Evolutionary conservation across 352 stramenopile species (phyloP).

Genomic region (Phytophthora palmivora): DNA sequence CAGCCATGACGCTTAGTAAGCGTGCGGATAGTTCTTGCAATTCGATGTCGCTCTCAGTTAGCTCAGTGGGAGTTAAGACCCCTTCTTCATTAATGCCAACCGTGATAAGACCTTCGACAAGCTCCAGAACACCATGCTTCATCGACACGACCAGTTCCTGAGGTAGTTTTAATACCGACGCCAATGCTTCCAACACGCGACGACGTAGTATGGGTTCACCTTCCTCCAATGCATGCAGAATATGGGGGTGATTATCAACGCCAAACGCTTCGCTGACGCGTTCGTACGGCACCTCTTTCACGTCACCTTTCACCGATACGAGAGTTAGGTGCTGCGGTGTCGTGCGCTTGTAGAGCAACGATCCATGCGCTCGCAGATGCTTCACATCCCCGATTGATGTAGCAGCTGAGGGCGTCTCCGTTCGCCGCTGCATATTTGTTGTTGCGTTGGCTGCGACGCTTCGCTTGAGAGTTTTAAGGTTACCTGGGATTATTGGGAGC

Average conservation of each 20-base stretch:
- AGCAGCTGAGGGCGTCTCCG: not conserved
- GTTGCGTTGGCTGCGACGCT: conserved; percentile 19
- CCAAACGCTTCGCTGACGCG: conserved; percentile 74
- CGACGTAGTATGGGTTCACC: conserved; percentile 57
- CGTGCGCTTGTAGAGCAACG: conserved; percentile 73
- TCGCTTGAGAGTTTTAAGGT: conserved; percentile 25
- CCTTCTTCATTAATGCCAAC: conserved; percentile 10
- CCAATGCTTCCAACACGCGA: conserved; percentile 57
- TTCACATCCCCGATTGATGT: conserved; percentile 34
- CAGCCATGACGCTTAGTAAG: conserved; percentile 64
- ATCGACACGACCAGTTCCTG: conserved; percentile 71
- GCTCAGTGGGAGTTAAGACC: not conserved
- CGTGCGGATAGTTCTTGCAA: conserved; percentile 59
- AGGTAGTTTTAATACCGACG: conserved; percentile 62
- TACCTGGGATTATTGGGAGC: conserved; percentile 11
- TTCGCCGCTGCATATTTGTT: conserved; percentile 25
- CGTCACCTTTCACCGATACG: conserved; percentile 55
- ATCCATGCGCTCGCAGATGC: conserved; percentile 62
- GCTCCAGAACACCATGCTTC: conserved; percentile 61
- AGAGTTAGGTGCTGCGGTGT: conserved; percentile 67
- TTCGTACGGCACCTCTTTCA: conserved; percentile 63
- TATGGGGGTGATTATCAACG: conserved; percentile 70
- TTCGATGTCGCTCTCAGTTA: conserved; percentile 41
- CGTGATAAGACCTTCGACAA: conserved; percentile 47
- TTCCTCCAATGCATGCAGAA: conserved; percentile 67